phyloP scores from a whole-genome alignment of 2,329 filamentous ascomycete genomes.

The Lasiodiplodia hormozganensis region DNA sequence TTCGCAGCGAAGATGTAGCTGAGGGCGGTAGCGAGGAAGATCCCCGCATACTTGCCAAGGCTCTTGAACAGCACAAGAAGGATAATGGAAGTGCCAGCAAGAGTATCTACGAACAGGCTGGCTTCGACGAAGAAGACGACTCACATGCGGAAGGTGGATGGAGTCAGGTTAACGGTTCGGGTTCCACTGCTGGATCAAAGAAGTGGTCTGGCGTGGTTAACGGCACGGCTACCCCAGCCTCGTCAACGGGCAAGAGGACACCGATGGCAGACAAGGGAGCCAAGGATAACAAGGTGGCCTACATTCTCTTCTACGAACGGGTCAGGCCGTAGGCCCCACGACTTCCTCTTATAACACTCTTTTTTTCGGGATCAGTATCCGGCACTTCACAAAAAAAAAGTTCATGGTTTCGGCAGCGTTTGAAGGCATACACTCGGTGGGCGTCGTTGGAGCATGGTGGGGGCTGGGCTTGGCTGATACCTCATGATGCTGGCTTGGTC shows the following conservation, averaged over 20 bases:
- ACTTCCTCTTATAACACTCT: constrained; percentile 1
- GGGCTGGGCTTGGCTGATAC: constrained; percentile 21
- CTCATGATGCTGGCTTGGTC: constrained; percentile 24
- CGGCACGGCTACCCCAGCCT: constrained; percentile 61
- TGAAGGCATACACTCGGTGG: constrained; percentile 21
- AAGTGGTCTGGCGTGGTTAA: constrained; percentile 71
- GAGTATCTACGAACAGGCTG: constrained; percentile 76
- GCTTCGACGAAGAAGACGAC: constrained; percentile 66
- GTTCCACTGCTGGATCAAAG: constrained; percentile 64
- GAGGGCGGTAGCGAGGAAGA: constrained; percentile 84
- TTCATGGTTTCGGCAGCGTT: constrained; percentile 24
- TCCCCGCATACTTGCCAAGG: constrained; percentile 69
- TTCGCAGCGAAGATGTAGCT: constrained; percentile 87
- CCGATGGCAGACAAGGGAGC: constrained; percentile 63
- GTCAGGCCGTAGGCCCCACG: constrained; percentile 51
- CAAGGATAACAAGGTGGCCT: constrained; percentile 96
- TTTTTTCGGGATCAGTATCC: constrained; percentile 1
- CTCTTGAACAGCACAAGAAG: constrained; percentile 71
- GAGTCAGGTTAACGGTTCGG: constrained; percentile 81
- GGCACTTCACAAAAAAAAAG: constrained; percentile 19
- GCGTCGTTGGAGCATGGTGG: constrained; percentile 12
- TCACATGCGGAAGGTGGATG: constrained; percentile 73
- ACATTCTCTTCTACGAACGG: constrained; percentile 92
- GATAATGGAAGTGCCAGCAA: constrained; percentile 55
- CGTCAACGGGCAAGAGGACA: constrained; percentile 58